Percentiles rank a stretch among this genome's conserved stretches.
phyloP scores from a whole-genome alignment of 495 filamentous ascomycete genomes.

The Neurospora intermedia region DNA sequence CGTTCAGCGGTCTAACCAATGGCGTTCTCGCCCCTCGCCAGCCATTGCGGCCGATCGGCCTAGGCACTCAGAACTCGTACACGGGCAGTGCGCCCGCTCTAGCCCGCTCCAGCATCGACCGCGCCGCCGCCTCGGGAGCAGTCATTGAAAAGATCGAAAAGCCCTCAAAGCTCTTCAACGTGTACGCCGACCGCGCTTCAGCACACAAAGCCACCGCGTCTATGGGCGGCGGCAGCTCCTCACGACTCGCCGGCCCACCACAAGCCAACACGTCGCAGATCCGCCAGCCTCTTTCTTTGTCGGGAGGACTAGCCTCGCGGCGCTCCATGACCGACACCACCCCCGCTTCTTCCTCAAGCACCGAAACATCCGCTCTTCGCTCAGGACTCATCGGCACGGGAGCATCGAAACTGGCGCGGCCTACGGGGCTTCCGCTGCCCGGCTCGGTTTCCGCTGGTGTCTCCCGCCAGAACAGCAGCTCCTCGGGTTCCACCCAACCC shows the following conservation, averaged over 20 bases:
- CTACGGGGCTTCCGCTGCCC: constrained; percentile 12
- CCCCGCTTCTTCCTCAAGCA: neutral
- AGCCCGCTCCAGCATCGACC: constrained; percentile 28
- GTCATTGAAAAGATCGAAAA: constrained; percentile 48
- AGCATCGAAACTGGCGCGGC: constrained; percentile 33
- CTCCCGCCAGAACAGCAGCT: neutral
- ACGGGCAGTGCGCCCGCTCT: constrained; percentile 30
- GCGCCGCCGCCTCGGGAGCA: constrained; percentile 36
- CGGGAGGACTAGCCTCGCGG: accelerated
- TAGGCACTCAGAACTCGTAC: constrained; percentile 49
- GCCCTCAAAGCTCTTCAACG: constrained; percentile 68
- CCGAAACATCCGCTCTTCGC: neutral
- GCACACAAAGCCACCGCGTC: constrained; percentile 28
- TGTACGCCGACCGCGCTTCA: constrained; percentile 59
- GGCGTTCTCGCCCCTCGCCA: constrained; percentile 50
- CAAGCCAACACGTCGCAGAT: constrained; percentile 26
- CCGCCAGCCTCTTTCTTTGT: constrained; percentile 9
- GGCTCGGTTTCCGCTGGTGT: neutral
- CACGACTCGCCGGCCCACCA: constrained; percentile 6
- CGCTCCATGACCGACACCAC: neutral
- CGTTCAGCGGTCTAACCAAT: constrained; percentile 15
- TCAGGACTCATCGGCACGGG: neutral
- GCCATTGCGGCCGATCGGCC: constrained; percentile 60
- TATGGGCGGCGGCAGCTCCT: neutral
- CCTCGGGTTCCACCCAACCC: constrained; percentile 12